phyloP scores from a whole-genome alignment of 805 yeast species.

The Saccharomycopsis sp. region DNA sequence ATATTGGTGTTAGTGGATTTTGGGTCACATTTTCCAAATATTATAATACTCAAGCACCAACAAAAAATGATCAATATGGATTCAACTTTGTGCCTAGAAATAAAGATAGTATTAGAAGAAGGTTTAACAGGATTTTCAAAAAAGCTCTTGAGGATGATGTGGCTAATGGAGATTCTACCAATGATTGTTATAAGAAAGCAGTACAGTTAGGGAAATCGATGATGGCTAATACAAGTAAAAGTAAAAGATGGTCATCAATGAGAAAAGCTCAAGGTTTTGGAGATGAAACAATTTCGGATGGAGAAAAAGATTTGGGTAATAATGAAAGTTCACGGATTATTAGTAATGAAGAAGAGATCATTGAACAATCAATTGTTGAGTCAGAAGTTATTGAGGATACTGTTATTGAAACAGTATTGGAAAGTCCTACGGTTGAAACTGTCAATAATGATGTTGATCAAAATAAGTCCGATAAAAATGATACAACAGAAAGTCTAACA shows the following conservation, averaged over 20 bases:
- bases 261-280: neutral
- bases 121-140: constrained; percentile 13
- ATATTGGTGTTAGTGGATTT: constrained; percentile 12
- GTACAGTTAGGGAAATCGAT: constrained; percentile 7
- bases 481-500: no score
- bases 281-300: no score
- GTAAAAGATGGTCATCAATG: neutral
- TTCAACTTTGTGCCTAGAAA: constrained; percentile 6
- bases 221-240: constrained; percentile 1
- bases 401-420: no score
- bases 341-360: no score
- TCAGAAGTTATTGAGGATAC: no score
- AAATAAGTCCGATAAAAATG: no score
- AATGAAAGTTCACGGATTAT: no score
- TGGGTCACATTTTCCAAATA: constrained; percentile 13
- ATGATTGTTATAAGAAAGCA: constrained; percentile 4
- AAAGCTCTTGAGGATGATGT: constrained; percentile 11
- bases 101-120: constrained; percentile 11
- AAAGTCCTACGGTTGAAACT: no score
- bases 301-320: no score
- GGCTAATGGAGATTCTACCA: neutral
- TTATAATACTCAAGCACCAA: constrained; percentile 4
- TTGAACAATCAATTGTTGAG: no score
- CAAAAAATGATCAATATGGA: neutral
- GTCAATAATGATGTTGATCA: no score